Base-by-base conservation (phyloP, 192 early-diverging fungal genomes). In the Linnemannia hyalina region DNA sequence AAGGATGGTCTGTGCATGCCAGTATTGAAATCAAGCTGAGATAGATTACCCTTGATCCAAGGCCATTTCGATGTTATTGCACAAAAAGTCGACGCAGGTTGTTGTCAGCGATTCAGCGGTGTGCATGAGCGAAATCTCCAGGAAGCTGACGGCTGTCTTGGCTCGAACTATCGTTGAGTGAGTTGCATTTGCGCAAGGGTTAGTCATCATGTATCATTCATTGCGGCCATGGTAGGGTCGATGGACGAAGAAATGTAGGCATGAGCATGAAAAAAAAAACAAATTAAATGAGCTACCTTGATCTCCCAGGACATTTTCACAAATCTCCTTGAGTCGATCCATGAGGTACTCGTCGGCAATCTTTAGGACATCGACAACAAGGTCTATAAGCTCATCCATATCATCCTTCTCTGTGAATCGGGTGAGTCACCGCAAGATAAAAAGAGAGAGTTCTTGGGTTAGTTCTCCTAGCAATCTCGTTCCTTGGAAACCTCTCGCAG, bases 301-400 rank as follows among this genome's bases (percentile, higher is more conserved):
- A 8, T 76, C 73, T 6, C 86, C 42, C 8, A 91, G 71, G n/a
- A 85, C 76, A 13, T 78, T 70, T 47, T 89, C 88, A 40, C 84
- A 88, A 26, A 90, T 78, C 10, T 83, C 75, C 57, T 92, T 92
- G 7, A 93, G 80, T 10, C 87, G 75, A 55, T 82, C 81, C n/a
- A 93, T 68, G 15, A 96, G 85, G 15, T 94, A 82, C 80, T 95
- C 95, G 68, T 95, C 91, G 0, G 95, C 93, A 55, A 89, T 91
- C 54, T 86, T 78, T 10, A 96, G 86, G 4, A 96, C 89, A 16
- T 92, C 88, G 29, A 92, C 74, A 23, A 95, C 81, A 41, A 92
- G 85, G 11, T 81, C 75, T 13, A 95, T 29, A 70, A 93, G 91
- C 5, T 89, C 87, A 23, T 88, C 80, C 79, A 92, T 80, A 2